Percentiles rank a stretch among this genome's conserved stretches.
phyloP scores from a whole-genome alignment of 345 rosid species.

The Mangifera indica region DNA sequence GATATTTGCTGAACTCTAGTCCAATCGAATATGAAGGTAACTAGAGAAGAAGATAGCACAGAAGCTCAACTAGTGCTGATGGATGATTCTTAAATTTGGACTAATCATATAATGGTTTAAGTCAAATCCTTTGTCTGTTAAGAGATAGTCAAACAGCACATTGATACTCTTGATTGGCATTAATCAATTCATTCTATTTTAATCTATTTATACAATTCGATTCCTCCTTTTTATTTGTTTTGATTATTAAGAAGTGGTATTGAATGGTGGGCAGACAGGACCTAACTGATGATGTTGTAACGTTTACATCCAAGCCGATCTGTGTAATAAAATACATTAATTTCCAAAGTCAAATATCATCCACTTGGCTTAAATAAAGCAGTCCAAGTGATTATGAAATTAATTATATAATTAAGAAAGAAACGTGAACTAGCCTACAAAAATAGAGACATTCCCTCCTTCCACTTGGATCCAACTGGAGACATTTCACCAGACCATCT shows the following conservation, averaged over 20 bases:
- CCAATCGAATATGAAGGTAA: too few species aligned
- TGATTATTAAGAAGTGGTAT: too few species aligned
- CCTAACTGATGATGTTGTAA: too few species aligned
- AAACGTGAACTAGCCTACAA: slow-evolving; percentile 28
- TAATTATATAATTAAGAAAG: slow-evolving; percentile 11
- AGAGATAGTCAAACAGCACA: slow-evolving; percentile 3
- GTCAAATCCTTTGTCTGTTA: slow-evolving; percentile 3
- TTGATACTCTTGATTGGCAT: slow-evolving; percentile 21
- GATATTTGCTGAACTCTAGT: too few species aligned
- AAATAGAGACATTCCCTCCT: slow-evolving; percentile 27
- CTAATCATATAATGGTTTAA: background rate
- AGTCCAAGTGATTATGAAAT: background rate
- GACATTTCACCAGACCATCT: slow-evolving; percentile 22
- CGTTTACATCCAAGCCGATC: background rate
- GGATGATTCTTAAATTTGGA: background rate
- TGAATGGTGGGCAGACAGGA: too few species aligned
- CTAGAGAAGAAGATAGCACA: too few species aligned
- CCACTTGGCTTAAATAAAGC: slow-evolving; percentile 19
- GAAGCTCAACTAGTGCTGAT: background rate
- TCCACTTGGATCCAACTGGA: slow-evolving; percentile 21
- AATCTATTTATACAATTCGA: too few species aligned
- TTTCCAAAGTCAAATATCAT: background rate
- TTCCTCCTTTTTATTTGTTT: too few species aligned
- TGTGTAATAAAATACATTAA: too few species aligned
- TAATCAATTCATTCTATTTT: background rate